These are phyloP conservation scores for Eucalyptus polyanthemos DNA, from an alignment of 345 rosid genomes.

Conservation along the genomic window DNA sequence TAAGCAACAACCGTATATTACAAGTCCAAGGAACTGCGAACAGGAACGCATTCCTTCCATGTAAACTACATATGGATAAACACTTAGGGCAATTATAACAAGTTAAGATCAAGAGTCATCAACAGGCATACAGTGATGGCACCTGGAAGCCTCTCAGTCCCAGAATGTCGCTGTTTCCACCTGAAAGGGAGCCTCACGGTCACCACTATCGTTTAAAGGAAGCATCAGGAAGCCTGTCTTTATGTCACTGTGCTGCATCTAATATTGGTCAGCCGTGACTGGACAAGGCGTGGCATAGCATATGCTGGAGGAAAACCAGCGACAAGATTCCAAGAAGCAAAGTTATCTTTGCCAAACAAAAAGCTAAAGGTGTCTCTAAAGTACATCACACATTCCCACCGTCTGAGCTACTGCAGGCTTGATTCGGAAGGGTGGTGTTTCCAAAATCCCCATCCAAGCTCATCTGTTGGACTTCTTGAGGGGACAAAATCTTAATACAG, in stretches of 20 bases:
- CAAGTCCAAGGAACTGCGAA: background rate
- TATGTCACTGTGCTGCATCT: background rate
- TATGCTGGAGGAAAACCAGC: background rate
- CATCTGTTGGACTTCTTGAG: slow-evolving; percentile 79
- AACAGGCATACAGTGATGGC: background rate
- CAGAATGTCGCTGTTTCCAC: background rate
- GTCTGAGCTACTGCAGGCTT: slow-evolving; percentile 63
- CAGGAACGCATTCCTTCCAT: background rate
- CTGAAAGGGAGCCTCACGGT: background rate
- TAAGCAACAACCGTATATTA: background rate
- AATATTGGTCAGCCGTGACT: background rate
- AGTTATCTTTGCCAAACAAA: background rate
- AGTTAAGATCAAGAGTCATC: background rate
- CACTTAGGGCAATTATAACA: background rate
- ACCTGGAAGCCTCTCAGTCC: background rate
- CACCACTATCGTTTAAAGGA: background rate
- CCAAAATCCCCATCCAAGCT: slow-evolving; percentile 61
- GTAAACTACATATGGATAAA: background rate
- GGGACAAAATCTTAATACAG: slow-evolving; percentile 57
- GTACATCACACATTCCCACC: slow-evolving; percentile 23
- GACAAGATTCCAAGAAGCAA: background rate
- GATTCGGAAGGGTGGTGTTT: slow-evolving; percentile 35
- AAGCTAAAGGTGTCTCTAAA: background rate
- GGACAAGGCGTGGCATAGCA: background rate
- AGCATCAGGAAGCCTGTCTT: background rate